Conservation (phyloP, 345 rosid species). For the Cardamine occulta region DNA sequence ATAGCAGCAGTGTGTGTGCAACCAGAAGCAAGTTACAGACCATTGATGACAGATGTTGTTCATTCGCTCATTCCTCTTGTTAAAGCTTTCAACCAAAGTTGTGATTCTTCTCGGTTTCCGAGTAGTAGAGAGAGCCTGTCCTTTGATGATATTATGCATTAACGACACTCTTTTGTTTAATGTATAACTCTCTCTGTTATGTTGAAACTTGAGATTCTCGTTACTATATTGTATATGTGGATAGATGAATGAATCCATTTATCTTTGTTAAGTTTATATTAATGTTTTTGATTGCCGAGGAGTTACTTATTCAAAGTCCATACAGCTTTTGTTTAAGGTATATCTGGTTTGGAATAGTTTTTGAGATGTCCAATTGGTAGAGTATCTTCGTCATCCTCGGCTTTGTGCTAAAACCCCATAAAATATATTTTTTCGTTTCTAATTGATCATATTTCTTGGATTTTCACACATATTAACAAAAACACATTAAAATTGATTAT, state of each 20-base stretch:
- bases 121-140: constrained; percentile 35
- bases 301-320: neutral
- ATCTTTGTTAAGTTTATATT: neutral
- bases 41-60: constrained; percentile 92
- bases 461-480: too few species aligned
- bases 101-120: constrained; percentile 41
- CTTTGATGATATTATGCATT: constrained; percentile 9
- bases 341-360: neutral
- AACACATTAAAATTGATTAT: too few species aligned
- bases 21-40: constrained; percentile 87
- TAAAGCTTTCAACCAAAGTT: constrained; percentile 51
- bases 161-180: neutral
- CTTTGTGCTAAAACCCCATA: neutral
- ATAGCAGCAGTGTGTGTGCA: constrained; percentile 94
- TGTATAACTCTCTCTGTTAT: neutral
- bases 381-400: neutral
- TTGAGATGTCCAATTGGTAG: neutral
- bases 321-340: neutral
- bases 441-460: too few species aligned
- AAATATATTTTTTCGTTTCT: too few species aligned
- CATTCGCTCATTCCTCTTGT: constrained; percentile 84
- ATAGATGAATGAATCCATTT: constrained; percentile 4
- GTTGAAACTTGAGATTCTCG: neutral
- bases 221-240: neutral
- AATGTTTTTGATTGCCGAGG: neutral